Evolutionary conservation across 75 land plant genomes (phyloP).

Genomic region (Gnetum montanum): DNA sequence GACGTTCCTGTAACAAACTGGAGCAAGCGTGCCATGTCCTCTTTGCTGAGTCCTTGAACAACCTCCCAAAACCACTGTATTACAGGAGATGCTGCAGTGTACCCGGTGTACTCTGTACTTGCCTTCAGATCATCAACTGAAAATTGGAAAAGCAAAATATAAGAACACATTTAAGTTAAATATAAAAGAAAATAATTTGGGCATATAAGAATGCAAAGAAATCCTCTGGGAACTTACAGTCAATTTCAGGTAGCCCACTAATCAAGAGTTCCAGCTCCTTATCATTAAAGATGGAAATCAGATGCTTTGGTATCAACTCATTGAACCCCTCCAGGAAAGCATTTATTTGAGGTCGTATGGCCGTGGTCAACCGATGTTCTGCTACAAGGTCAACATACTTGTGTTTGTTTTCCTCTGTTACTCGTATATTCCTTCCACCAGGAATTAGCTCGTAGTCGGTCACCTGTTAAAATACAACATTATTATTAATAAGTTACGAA

Average conservation of each 20-base stretch:
- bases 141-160: not conserved
- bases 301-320: constrained; percentile 55
- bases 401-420: constrained; percentile 68
- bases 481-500: not conserved
- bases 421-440: constrained; percentile 70
- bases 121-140: constrained; percentile 72
- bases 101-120: constrained; percentile 72
- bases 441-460: constrained; percentile 67
- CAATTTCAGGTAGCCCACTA: constrained; percentile 81
- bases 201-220: not conserved
- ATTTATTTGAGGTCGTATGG: constrained; percentile 70
- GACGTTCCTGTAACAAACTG: constrained; percentile 86
- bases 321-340: constrained; percentile 64
- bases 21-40: constrained; percentile 69
- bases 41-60: constrained; percentile 55
- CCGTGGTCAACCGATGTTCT: constrained; percentile 56
- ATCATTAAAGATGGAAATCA: constrained; percentile 70
- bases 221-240: constrained; percentile 29
- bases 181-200: not conserved
- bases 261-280: constrained; percentile 73
- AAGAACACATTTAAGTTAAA: not conserved
- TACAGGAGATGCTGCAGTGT: constrained; percentile 56
- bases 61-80: constrained; percentile 87
- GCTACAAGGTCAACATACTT: constrained; percentile 72
- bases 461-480: constrained; percentile 29